phyloP scores from a whole-genome alignment of 129 eudicot genomes.

The Pseudognaphalium luteoalbum region DNA sequence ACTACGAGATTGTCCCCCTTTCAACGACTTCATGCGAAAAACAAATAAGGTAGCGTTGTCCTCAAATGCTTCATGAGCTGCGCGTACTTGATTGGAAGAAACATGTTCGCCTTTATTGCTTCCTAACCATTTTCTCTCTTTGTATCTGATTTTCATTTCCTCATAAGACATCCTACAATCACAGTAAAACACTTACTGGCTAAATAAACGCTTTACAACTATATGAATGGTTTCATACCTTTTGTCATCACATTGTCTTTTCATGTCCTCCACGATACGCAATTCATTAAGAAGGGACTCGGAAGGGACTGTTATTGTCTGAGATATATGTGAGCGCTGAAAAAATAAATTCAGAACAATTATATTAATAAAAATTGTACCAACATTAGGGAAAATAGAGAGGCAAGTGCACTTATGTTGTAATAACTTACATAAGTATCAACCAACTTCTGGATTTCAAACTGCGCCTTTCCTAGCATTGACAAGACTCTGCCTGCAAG shows the following conservation, averaged over 20 bases:
- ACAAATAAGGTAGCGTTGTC: slow-evolving; percentile 68
- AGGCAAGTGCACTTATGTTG: not conserved
- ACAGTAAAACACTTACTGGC: not conserved
- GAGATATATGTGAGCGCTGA: slow-evolving; percentile 85
- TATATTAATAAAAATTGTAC: slow-evolving; percentile 9
- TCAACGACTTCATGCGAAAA: slow-evolving; percentile 67
- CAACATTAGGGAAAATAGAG: not conserved
- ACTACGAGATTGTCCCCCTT: slow-evolving; percentile 84
- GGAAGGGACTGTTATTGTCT: slow-evolving; percentile 86
- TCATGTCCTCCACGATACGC: slow-evolving; percentile 93
- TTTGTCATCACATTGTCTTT: slow-evolving; percentile 71
- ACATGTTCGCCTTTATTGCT: slow-evolving; percentile 51
- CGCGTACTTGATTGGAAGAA: slow-evolving; percentile 58
- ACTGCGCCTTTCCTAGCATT: slow-evolving; percentile 86
- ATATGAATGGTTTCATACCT: slow-evolving; percentile 41
- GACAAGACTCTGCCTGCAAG: slow-evolving; percentile 80
- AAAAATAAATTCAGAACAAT: slow-evolving; percentile 16
- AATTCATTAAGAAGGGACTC: slow-evolving; percentile 91
- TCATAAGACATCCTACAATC: not conserved
- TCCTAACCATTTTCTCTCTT: slow-evolving; percentile 61
- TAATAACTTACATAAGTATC: slow-evolving; percentile 67
- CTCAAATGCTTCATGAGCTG: slow-evolving; percentile 75
- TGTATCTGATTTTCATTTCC: not conserved
- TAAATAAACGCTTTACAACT: not conserved
- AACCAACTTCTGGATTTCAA: slow-evolving; percentile 76